These are phyloP conservation scores for Lepiota venenata DNA, from an alignment of 768 basidiomycete genomes.

Conservation along the genomic window DNA sequence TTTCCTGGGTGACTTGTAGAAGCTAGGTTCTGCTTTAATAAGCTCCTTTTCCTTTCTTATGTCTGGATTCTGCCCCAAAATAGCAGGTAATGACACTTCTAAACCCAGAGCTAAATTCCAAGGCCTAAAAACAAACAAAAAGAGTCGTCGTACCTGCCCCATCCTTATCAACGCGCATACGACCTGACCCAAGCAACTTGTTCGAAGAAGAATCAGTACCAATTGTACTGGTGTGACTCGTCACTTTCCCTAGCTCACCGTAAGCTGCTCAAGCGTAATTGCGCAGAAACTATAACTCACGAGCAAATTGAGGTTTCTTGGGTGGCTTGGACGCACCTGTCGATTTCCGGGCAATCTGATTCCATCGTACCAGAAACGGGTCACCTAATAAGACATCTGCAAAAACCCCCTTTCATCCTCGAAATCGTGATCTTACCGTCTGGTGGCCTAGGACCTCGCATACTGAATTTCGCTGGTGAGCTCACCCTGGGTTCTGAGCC, in stretches of 20 bases:
- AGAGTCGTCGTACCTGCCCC: too few species aligned
- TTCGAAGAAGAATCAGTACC: not conserved
- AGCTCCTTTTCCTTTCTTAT: too few species aligned
- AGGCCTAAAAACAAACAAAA: too few species aligned
- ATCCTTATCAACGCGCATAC: not conserved
- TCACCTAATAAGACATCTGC: not conserved
- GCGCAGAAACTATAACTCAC: not conserved
- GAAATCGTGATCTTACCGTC: not conserved
- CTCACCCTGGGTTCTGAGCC: not conserved
- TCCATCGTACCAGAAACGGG: not conserved
- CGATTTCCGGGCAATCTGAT: conserved; percentile 5
- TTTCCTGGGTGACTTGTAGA: not conserved
- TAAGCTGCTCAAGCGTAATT: not conserved
- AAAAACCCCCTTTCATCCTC: not conserved
- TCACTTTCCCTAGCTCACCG: not conserved
- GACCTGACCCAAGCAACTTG: not conserved
- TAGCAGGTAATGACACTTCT: not conserved
- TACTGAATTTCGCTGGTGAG: not conserved
- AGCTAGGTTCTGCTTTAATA: not conserved
- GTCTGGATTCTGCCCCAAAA: not conserved
- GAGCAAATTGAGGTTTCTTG: not conserved
- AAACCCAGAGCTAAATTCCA: too few species aligned
- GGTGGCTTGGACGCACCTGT: not conserved
- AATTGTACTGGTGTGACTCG: not conserved
- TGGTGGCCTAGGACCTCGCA: not conserved